A percentile compares a stretch with the other conserved stretches of the same genome.
Conservation (phyloP, 139 green algal genomes). For the Tetradesmus obliquus region DNA sequence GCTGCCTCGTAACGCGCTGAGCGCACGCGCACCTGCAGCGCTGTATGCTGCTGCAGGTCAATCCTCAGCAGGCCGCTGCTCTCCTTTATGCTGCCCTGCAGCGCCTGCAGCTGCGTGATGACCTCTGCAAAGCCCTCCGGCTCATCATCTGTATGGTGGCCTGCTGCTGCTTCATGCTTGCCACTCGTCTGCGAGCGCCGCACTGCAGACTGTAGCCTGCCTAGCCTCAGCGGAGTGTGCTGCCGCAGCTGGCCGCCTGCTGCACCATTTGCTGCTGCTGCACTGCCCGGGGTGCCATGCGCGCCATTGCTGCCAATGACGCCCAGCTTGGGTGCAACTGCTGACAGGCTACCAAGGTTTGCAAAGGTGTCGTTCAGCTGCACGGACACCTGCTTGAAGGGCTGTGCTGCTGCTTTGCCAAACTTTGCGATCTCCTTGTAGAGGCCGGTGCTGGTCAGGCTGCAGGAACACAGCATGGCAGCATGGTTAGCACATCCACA, state of each 20-base stretch:
- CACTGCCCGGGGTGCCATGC: not conserved
- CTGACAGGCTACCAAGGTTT: constrained; percentile 22
- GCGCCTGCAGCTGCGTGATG: not conserved
- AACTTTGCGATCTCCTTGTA: constrained; percentile 50
- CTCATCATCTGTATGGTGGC: not conserved
- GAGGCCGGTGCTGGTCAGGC: constrained; percentile 24
- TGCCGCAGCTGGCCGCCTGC: not conserved
- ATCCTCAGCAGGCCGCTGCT: constrained; percentile 19
- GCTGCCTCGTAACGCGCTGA: not conserved
- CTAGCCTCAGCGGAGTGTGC: not conserved
- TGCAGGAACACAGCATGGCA: not conserved
- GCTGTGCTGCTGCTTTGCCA: constrained; percentile 37
- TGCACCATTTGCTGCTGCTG: not conserved
- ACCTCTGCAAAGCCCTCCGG: not conserved
- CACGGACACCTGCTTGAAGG: constrained; percentile 19
- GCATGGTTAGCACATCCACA: not conserved
- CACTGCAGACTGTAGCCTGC: not conserved
- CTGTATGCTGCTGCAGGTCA: constrained; percentile 49
- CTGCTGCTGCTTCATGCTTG: not conserved
- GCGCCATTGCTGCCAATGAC: no score
- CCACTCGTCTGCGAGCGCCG: not conserved
- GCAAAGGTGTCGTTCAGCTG: constrained; percentile 40
- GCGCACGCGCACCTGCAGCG: constrained; percentile 23
- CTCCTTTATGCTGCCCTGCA: constrained; percentile 32
- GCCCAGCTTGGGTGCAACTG: not conserved